Conservation (phyloP, 2,329 filamentous ascomycete species). For the Ophiostoma sp. region DNA sequence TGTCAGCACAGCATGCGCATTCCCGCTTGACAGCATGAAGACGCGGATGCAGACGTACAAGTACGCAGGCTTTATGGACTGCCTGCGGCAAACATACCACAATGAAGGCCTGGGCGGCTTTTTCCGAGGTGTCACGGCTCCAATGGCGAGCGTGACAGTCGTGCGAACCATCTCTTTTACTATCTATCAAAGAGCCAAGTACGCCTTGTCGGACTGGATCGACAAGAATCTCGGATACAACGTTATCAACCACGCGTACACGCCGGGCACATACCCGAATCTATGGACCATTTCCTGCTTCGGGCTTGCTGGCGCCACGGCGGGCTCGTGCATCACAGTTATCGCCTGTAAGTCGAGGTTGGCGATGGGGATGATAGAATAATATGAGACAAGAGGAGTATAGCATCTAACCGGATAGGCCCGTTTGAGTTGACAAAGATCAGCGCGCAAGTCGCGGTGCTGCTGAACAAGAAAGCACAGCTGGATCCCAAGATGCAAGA, state of each 20-base stretch:
- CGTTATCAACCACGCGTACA: conserved; percentile 67
- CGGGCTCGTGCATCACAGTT: conserved; percentile 72
- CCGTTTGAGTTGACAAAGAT: conserved; percentile 89
- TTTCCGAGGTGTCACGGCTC: conserved; percentile 75
- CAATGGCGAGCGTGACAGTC: conserved; percentile 54
- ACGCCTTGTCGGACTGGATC: conserved; percentile 66
- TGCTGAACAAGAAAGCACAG: conserved; percentile 59
- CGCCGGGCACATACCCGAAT: conserved; percentile 64
- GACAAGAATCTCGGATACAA: conserved; percentile 62
- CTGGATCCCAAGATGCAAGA: conserved; percentile 48
- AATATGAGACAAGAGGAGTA: no score
- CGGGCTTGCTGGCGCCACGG: conserved; percentile 69
- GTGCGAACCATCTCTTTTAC: conserved; percentile 40
- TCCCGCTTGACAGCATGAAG: conserved; percentile 84
- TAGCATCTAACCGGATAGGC: conserved; percentile 39
- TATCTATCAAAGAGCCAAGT: conserved; percentile 68
- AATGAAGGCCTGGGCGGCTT: conserved; percentile 70
- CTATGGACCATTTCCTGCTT: conserved; percentile 70
- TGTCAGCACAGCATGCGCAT: conserved; percentile 73
- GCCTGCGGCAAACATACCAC: conserved; percentile 68
- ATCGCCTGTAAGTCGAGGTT: conserved; percentile 58
- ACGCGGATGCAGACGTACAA: conserved; percentile 85
- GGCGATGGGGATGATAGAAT: not conserved
- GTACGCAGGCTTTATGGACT: conserved; percentile 68
- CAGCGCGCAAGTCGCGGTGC: conserved; percentile 76